A percentile compares a stretch with the other conserved stretches of the same genome.
These are phyloP conservation scores for Phytopythium helicoides DNA, from an alignment of 352 stramenopile genomes.

Conservation along the genomic window DNA sequence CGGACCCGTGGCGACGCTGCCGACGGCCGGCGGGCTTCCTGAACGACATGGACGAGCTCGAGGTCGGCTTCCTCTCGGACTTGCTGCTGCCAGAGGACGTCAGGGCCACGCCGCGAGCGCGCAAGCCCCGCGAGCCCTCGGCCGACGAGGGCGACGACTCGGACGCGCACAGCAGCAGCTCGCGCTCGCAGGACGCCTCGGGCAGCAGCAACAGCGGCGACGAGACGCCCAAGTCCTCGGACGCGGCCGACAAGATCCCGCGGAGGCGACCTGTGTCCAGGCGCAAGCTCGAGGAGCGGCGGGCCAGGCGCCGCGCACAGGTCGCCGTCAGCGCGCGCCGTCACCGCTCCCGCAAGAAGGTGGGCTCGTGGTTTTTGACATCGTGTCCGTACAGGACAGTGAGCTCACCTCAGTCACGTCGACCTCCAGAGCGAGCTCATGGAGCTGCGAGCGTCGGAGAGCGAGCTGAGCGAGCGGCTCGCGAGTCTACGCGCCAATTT, in stretches of 20 bases:
- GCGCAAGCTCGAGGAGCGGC: slow-evolving; percentile 10
- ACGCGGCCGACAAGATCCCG: neutral
- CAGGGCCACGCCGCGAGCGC: slow-evolving; percentile 7
- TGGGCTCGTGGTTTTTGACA: neutral
- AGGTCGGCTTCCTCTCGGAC: slow-evolving; percentile 47
- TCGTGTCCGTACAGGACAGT: neutral
- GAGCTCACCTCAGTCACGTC: neutral
- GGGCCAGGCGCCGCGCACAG: slow-evolving; percentile 26
- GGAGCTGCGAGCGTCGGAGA: slow-evolving; percentile 31
- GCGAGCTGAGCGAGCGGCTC: slow-evolving; percentile 28
- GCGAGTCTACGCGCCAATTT: slow-evolving; percentile 29
- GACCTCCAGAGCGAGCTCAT: slow-evolving; percentile 28
- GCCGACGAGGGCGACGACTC: slow-evolving; percentile 1
- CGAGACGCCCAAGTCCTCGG: neutral
- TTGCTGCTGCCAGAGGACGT: slow-evolving; percentile 41
- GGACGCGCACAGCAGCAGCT: neutral
- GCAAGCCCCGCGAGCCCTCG: neutral
- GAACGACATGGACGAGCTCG: slow-evolving; percentile 16
- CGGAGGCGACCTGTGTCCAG: neutral
- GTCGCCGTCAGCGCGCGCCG: slow-evolving; percentile 33
- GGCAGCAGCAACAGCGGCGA: neutral
- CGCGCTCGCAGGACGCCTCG: neutral
- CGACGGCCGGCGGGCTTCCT: neutral
- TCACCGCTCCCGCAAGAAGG: slow-evolving; percentile 47
- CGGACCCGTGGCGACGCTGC: neutral